A percentile compares a stretch with the other conserved stretches of the same genome.
Evolutionary conservation across 1,284 basidiomycete genomes (phyloP).

Genomic region (Microbotryum violaceum): DNA sequence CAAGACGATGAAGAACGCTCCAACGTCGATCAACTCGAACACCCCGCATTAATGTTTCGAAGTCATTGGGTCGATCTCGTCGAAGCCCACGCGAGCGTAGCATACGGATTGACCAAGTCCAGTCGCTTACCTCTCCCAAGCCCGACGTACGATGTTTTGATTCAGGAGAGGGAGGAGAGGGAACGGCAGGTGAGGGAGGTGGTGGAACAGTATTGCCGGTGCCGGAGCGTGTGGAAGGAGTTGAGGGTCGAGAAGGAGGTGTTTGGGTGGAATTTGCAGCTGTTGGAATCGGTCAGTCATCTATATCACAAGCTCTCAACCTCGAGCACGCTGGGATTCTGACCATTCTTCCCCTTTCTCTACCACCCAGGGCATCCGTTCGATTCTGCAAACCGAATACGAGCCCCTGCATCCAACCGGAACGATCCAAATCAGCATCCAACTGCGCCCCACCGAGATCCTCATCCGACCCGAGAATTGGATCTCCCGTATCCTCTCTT

Average conservation of each 20-base stretch:
- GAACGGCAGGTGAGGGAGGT: not conserved
- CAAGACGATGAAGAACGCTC: conserved; percentile 1
- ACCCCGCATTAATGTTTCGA: not conserved
- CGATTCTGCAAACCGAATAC: not conserved
- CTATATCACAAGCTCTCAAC: not conserved
- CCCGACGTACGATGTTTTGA: not conserved
- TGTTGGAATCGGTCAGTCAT: not conserved
- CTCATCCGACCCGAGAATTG: conserved; percentile 6
- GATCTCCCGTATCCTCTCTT: conserved; percentile 3
- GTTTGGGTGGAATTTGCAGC: conserved; percentile 1
- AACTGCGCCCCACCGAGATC: not conserved
- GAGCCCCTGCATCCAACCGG: not conserved
- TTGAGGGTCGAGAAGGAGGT: conserved; percentile 1
- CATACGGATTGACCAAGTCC: not conserved
- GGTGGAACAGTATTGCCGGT: conserved; percentile 5
- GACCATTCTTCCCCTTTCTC: not conserved
- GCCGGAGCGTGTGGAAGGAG: conserved; percentile 2
- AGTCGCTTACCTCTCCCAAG: not conserved
- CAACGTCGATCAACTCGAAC: not conserved
- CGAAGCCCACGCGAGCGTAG: conserved; percentile 4
- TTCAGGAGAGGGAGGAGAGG: not conserved
- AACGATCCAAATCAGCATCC: not conserved
- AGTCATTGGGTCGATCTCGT: conserved; percentile 6
- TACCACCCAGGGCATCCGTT: not conserved
- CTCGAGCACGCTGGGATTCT: too few species aligned